These are phyloP conservation scores for Chaetomium sp. DNA, from an alignment of 2,329 filamentous ascomycete species.

Conservation along the genomic window DNA sequence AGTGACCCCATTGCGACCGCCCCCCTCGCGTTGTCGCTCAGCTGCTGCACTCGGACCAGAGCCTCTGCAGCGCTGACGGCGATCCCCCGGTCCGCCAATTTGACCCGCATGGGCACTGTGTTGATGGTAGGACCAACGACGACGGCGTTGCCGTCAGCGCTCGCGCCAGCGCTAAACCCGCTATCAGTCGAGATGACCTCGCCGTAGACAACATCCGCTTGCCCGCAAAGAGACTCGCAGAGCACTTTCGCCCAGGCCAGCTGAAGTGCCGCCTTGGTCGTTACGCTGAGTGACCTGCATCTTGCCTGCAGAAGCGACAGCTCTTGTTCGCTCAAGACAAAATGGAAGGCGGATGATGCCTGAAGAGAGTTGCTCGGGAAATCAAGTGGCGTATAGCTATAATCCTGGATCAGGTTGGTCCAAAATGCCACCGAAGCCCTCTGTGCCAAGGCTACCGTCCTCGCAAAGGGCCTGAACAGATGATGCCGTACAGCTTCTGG, in stretches of 20 bases:
- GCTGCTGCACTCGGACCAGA: neutral
- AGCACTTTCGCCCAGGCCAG: neutral
- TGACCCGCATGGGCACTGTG: neutral
- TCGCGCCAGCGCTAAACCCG: neutral
- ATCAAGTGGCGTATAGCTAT: neutral
- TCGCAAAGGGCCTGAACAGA: neutral
- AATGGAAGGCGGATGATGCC: neutral
- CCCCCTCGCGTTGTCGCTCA: neutral
- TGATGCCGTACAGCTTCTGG: neutral
- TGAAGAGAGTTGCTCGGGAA: neutral
- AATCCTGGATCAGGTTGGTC: neutral
- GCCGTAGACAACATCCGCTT: neutral
- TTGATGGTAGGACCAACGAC: neutral
- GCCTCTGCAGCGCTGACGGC: neutral
- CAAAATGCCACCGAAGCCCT: neutral
- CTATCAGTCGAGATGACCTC: neutral
- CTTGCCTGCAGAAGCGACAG: neutral
- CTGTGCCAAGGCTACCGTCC: neutral
- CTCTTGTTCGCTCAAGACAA: neutral
- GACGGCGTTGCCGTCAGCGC: neutral
- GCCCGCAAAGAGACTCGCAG: neutral
- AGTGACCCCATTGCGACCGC: neutral
- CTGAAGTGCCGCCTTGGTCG: neutral
- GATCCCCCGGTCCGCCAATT: neutral
- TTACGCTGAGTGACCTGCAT: neutral